Base-by-base conservation (phyloP, 257 asterid species). In the Haberlea rhodopensis region DNA sequence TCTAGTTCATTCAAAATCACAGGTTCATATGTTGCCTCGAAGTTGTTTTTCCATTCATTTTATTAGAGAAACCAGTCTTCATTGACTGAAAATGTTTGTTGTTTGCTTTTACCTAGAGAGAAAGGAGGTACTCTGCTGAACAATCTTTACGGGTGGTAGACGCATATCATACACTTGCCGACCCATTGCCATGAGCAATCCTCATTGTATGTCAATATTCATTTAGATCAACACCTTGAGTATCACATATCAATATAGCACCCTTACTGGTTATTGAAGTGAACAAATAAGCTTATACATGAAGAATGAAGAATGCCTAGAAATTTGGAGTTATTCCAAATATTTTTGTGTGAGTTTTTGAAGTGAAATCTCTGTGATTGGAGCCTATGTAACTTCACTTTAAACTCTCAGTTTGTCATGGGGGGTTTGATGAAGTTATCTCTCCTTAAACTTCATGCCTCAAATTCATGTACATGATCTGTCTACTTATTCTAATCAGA, bases 141-240 rank as follows among this genome's bases (percentile, higher is more conserved):
- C 98, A 92, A 70, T 92, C 98, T 71, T 91, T 95, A 26, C 83
- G 95, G 67, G 95, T 92, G 62, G 87, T 76, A 22, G 90, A 86
- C 74, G 96, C 98, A 34, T 89, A 87, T 73, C 89, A 88, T 59
- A 89, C 97, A 0, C 87, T 92, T 37, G 70, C 84, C 43, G 87
- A 89, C 59, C 95, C 92, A 3, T 71, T 92, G 77, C 74, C 78
- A 51, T 81, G 98, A 78, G 96, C 96, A 46, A 79, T 74, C 72
- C 89, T 89, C 71, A 75, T 87, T 62, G 97, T 91, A 91, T 24
- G 91, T 73, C 61, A 72, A 8, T 69, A 34, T 60, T 70, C 45
- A 6, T 1, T 55, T 19, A 27, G 5, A 31, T 29, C 25, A 48
- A 3, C 22, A 49, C 45, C 10, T 24, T 48, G 40, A 63, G 16